Evolutionary conservation across 2,329 filamentous ascomycete species (phyloP).

Genomic region (Sporothrix pseudoabietina): DNA sequence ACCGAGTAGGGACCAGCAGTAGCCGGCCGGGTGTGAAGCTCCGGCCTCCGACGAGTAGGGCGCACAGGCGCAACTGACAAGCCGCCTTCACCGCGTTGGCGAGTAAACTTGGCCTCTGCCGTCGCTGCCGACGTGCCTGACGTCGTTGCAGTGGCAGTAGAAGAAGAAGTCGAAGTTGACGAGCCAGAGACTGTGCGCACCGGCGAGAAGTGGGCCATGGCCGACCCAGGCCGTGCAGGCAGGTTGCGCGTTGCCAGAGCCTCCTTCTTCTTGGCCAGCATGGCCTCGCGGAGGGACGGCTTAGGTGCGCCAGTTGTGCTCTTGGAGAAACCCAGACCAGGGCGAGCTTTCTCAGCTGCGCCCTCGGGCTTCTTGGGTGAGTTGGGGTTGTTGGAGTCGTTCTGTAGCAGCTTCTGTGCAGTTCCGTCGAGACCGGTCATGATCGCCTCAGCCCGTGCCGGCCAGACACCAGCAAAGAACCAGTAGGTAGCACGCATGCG

Average conservation of each 20-base stretch:
- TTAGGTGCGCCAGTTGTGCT: conserved; percentile 62
- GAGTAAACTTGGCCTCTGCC: conserved; percentile 35
- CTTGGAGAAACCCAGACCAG: conserved; percentile 63
- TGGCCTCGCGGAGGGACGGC: conserved; percentile 75
- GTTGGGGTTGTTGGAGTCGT: conserved; percentile 80
- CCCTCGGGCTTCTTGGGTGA: conserved; percentile 55
- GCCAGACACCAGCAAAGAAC: conserved; percentile 78
- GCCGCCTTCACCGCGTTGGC: conserved; percentile 51
- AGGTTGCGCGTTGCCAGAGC: conserved; percentile 56
- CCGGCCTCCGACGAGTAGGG: conserved; percentile 60
- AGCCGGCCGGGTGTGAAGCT: conserved; percentile 60
- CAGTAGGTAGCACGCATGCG: conserved; percentile 85
- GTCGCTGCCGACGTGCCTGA: neutral
- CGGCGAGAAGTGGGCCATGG: conserved; percentile 64
- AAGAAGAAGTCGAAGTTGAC: conserved; percentile 41
- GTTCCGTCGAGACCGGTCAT: conserved; percentile 77
- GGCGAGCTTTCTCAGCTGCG: conserved; percentile 47
- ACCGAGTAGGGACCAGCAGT: conserved; percentile 68
- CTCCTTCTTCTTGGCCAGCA: conserved; percentile 78
- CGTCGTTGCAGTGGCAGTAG: conserved; percentile 34
- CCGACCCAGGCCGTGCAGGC: conserved; percentile 61
- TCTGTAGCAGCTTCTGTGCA: conserved; percentile 77
- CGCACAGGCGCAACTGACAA: conserved; percentile 67
- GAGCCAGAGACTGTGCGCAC: conserved; percentile 48
- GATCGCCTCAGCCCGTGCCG: conserved; percentile 71